Conservation (phyloP, 306 rosid genomes). For the Gynostemma pentaphyllum region DNA sequence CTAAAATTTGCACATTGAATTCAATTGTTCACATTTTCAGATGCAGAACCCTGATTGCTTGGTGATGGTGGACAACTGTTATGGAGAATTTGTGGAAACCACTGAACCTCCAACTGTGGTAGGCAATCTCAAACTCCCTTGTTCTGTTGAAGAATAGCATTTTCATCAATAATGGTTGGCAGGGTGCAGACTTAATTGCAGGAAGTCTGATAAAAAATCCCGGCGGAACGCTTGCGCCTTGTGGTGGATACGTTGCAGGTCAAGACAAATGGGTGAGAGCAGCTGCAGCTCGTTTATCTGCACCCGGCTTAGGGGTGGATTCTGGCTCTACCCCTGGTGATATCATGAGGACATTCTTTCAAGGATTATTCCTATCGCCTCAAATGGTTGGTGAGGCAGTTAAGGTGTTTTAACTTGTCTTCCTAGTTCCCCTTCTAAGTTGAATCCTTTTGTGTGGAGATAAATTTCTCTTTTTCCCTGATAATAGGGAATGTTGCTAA, state of each 20-base stretch:
- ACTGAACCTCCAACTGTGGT: constrained; percentile 92
- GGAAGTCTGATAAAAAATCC: constrained; percentile 95
- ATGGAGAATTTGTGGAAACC: constrained; percentile 89
- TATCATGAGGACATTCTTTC: constrained; percentile 77
- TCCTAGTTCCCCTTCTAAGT: constrained; percentile 4
- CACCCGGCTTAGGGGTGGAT: constrained; percentile 84
- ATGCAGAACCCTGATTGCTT: constrained; percentile 71
- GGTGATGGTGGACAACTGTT: constrained; percentile 95
- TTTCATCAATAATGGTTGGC: constrained; percentile 14
- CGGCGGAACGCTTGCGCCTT: constrained; percentile 88
- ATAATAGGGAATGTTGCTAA: constrained; percentile 57
- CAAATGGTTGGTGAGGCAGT: constrained; percentile 99
- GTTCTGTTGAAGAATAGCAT: constrained; percentile 4
- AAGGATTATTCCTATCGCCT: constrained; percentile 93
- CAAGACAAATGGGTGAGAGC: constrained; percentile 60
- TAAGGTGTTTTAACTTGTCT: constrained; percentile 42
- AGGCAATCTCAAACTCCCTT: constrained; percentile 22
- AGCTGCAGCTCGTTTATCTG: constrained; percentile 89
- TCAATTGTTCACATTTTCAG: constrained; percentile 21
- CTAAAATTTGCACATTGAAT: background rate
- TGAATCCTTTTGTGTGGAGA: constrained; percentile 4
- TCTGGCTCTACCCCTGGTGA: constrained; percentile 88
- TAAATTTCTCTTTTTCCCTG: constrained; percentile 15
- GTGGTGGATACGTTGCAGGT: constrained; percentile 94
- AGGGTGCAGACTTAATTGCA: constrained; percentile 95